Base-by-base conservation (phyloP, 306 rosid species). In the Mimosa bimucronata region DNA sequence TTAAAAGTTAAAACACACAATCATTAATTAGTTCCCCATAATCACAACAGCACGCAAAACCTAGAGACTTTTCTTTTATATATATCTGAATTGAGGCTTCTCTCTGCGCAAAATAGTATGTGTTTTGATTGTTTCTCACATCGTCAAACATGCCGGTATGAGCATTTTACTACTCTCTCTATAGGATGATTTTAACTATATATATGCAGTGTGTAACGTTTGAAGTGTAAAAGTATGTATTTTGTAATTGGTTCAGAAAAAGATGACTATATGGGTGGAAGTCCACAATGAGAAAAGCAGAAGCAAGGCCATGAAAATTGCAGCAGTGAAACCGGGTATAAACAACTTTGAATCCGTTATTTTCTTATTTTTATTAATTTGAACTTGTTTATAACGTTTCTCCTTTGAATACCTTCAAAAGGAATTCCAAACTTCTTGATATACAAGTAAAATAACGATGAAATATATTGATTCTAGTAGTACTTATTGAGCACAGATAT, bases 301-400 rank as follows among this genome's bases (percentile, higher is more conserved):
- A 60, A 76, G 45, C 71, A 85, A 81, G 66, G 88, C 83, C 53
- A 52, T 85, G 85, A 48, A 68, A 78, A 74, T 81, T n/a, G 85
- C 81, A 67, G 85, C 81, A n/a, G n/a, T n/a, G n/a, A n/a, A n/a
- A n/a, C n/a, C n/a, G n/a, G n/a, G n/a, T n/a, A n/a, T n/a, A n/a
- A n/a, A n/a, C n/a, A n/a, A n/a, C n/a, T n/a, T n/a, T n/a, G n/a
- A n/a, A n/a, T n/a, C n/a, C n/a, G n/a, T n/a, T n/a, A 48, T 5
- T 16, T 48, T 15, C 55, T 48, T 48, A 6, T 16, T 48, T 16
- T 48, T 6, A 15, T 48, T 16, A 16, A 13, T 16, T 48, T 48
- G 55, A 48, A 48, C 18, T 48, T 15, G 55, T 48, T 48, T 16
- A 15, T n/a, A 16, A 4, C n/a, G n/a, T 15, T 48, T 48, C 21